A percentile compares a stretch with the other conserved stretches of the same genome.
These are phyloP conservation scores for Silene uniflora DNA, from an alignment of 148 eudicot genomes.

Conservation along the genomic window DNA sequence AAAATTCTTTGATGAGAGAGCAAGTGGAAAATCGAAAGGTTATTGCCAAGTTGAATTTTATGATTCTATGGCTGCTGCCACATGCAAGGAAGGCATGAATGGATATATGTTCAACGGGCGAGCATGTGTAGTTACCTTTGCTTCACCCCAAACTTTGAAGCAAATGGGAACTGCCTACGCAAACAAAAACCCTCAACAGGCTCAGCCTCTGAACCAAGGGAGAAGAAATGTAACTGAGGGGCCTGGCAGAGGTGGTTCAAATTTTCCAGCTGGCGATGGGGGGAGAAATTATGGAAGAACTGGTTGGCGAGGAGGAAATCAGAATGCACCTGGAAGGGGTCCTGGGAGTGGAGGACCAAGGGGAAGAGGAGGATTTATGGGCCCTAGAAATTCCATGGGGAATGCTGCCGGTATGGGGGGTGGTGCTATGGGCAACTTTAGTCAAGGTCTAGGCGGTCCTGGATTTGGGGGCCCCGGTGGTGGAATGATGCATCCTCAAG, in stretches of 20 bases:
- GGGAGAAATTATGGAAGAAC: conserved; percentile 79
- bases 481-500: conserved; percentile 78
- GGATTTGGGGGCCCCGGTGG: conserved; percentile 69
- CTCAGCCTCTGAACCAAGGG: conserved; percentile 59
- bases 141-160: conserved; percentile 75
- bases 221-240: conserved; percentile 68
- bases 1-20: conserved; percentile 93
- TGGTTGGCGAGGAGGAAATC: conserved; percentile 76
- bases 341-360: conserved; percentile 63
- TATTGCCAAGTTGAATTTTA: conserved; percentile 94
- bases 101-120: conserved; percentile 81
- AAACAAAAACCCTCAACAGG: conserved; percentile 61
- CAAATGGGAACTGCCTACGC: conserved; percentile 73
- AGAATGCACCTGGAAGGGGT: conserved; percentile 50
- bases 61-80: conserved; percentile 56
- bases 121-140: conserved; percentile 86
- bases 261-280: conserved; percentile 58
- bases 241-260: conserved; percentile 57
- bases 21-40: conserved; percentile 96
- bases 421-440: conserved; percentile 52
- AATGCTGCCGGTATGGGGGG: conserved; percentile 44
- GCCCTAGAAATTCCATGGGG: conserved; percentile 47
- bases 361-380: conserved; percentile 81
- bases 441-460: conserved; percentile 70
- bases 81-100: conserved; percentile 90